Percentiles rank a stretch among this genome's conserved stretches.
phyloP scores from a whole-genome alignment of 1,284 basidiomycete species.

The Sutorius eximius region DNA sequence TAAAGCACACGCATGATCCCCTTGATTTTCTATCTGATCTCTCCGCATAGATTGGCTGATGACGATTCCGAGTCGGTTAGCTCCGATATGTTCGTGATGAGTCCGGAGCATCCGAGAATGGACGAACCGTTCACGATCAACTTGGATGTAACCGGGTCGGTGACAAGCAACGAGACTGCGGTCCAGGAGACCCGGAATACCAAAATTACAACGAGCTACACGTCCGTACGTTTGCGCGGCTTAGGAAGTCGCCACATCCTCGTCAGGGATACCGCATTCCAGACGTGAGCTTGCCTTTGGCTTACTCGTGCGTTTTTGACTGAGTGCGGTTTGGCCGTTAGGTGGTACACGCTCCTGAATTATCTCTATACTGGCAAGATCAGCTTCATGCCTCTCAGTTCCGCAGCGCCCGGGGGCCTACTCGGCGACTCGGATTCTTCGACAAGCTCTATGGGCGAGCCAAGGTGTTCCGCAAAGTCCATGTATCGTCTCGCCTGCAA shows the following conservation, averaged over 20 bases:
- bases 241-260: slow-evolving; percentile 25
- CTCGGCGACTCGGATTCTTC: background rate
- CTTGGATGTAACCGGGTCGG: background rate
- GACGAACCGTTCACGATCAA: background rate
- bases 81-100: slow-evolving; percentile 28
- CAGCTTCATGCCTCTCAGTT: slow-evolving; percentile 29
- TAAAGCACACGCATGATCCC: background rate
- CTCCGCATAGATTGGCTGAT: slow-evolving; percentile 10
- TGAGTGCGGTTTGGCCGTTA: background rate
- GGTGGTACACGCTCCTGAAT: slow-evolving; percentile 29
- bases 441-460: slow-evolving; percentile 2
- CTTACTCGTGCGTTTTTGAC: background rate
- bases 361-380: slow-evolving; percentile 30
- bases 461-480: slow-evolving; percentile 31
- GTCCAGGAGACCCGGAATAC: background rate
- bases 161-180: slow-evolving; percentile 4
- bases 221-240: slow-evolving; percentile 5
- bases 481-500: slow-evolving; percentile 34
- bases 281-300: slow-evolving; percentile 17
- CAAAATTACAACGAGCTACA: background rate
- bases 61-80: slow-evolving; percentile 15
- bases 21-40: background rate
- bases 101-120: slow-evolving; percentile 9
- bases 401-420: background rate
- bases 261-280: slow-evolving; percentile 33